Conservation (phyloP, 176 grass and related monocot species). For the Carex parvula region DNA sequence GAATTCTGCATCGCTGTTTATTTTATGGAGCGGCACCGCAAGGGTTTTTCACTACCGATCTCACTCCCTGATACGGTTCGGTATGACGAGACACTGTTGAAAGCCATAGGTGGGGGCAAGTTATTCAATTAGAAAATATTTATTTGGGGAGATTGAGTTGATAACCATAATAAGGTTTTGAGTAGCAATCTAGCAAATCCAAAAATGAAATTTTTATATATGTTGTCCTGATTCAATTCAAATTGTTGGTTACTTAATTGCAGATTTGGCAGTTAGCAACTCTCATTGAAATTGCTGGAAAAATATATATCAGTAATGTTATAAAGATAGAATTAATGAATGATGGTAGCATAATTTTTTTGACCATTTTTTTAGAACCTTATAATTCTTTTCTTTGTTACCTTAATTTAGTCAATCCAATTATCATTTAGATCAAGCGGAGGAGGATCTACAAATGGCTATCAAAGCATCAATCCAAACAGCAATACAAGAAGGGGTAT, state of each 20-base stretch:
- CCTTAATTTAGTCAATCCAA: not conserved
- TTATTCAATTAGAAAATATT: not conserved
- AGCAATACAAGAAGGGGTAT: not conserved
- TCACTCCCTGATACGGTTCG: conserved; percentile 16
- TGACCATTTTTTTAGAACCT: not conserved
- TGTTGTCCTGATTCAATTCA: not conserved
- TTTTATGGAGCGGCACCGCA: conserved; percentile 17
- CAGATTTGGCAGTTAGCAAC: not conserved
- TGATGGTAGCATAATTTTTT: not conserved
- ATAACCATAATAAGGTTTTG: not conserved
- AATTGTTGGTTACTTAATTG: not conserved
- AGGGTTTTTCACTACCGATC: conserved; percentile 9
- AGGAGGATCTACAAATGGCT: not conserved
- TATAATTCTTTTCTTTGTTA: not conserved
- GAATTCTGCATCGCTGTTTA: conserved; percentile 34
- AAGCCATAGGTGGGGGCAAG: not conserved
- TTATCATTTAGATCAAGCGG: not conserved
- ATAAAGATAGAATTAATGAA: not conserved
- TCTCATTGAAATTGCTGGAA: not conserved
- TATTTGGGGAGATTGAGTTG: not conserved
- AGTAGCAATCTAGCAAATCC: not conserved
- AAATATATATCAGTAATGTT: not conserved
- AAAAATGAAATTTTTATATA: not conserved
- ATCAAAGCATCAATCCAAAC: conserved; percentile 18
- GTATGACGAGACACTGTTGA: conserved; percentile 11